Evolutionary conservation across 23 red algal genomes (phyloP).

Genomic region (Gracilaria caudata): DNA sequence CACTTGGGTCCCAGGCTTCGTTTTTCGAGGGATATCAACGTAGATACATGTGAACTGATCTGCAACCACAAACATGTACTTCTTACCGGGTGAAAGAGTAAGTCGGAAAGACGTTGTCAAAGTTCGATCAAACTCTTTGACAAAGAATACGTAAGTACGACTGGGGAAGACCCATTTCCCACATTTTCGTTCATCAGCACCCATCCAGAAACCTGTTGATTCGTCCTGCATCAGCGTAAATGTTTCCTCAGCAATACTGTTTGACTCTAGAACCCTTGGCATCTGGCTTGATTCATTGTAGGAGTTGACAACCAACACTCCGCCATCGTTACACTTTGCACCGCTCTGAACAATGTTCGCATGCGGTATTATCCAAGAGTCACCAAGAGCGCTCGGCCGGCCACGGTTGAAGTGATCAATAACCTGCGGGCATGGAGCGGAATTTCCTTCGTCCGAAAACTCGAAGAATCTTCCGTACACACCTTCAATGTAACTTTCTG

Average conservation of each 20-base stretch:
- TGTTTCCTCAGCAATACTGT: conserved; percentile 48
- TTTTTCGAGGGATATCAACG: conserved; percentile 33
- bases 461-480: conserved; percentile 65
- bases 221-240: conserved; percentile 57
- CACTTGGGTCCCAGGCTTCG: neutral
- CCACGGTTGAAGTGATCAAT: conserved; percentile 52
- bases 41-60: conserved; percentile 54
- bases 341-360: conserved; percentile 48
- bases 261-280: conserved; percentile 31
- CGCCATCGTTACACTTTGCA: conserved; percentile 32
- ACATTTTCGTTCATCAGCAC: conserved; percentile 43
- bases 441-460: conserved; percentile 39
- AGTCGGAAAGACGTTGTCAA: conserved; percentile 43
- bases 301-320: conserved; percentile 30
- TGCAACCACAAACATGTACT: conserved; percentile 61
- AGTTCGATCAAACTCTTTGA: conserved; percentile 49
- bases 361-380: conserved; percentile 53
- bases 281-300: conserved; percentile 24
- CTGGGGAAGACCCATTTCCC: conserved; percentile 54
- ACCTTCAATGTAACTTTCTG: conserved; percentile 53
- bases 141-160: conserved; percentile 41
- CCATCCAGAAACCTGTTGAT: conserved; percentile 63
- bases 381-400: conserved; percentile 29
- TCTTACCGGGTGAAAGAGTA: conserved; percentile 42
- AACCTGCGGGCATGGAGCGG: conserved; percentile 41